These are phyloP conservation scores for Imleria badia DNA, from an alignment of 768 basidiomycete species.

Conservation along the genomic window DNA sequence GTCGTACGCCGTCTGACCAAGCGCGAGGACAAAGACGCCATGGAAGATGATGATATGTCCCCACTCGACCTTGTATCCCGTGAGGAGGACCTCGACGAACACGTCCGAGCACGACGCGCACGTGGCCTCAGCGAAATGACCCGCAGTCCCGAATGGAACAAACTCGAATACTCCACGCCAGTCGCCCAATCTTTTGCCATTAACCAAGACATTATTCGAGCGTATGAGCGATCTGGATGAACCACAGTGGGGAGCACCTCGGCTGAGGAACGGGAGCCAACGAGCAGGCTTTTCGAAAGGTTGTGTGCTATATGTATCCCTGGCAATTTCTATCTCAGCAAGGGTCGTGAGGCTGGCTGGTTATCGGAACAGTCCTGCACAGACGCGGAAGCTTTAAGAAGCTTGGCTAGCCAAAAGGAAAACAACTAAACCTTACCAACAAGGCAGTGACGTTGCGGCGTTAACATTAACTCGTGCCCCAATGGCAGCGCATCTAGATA, in stretches of 20 bases:
- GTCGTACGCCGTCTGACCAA: constrained; percentile 4
- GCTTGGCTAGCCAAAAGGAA: constrained; percentile 12
- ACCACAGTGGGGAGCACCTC: neutral
- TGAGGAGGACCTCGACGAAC: constrained; percentile 9
- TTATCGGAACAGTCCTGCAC: neutral
- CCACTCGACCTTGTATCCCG: neutral
- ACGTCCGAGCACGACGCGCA: constrained; percentile 1
- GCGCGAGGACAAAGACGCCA: constrained; percentile 6
- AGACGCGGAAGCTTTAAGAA: constrained; percentile 6
- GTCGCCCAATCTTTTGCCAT: constrained; percentile 30
- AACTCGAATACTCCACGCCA: constrained; percentile 33
- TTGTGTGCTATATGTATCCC: constrained; percentile 28
- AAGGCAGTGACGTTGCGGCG: constrained; percentile 13
- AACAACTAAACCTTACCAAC: neutral
- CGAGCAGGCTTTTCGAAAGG: neutral
- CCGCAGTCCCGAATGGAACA: constrained; percentile 37
- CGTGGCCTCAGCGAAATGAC: constrained; percentile 24
- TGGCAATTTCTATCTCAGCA: constrained; percentile 18
- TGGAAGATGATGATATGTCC: neutral
- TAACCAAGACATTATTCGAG: constrained; percentile 29
- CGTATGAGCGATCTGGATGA: neutral
- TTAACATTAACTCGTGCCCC: neutral
- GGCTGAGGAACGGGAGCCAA: neutral
- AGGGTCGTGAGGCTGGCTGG: constrained; percentile 7
- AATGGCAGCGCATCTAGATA: constrained; percentile 12